Conservation (phyloP, 371 early-diverging fungal species). For the Rhizopus delemar region DNA sequence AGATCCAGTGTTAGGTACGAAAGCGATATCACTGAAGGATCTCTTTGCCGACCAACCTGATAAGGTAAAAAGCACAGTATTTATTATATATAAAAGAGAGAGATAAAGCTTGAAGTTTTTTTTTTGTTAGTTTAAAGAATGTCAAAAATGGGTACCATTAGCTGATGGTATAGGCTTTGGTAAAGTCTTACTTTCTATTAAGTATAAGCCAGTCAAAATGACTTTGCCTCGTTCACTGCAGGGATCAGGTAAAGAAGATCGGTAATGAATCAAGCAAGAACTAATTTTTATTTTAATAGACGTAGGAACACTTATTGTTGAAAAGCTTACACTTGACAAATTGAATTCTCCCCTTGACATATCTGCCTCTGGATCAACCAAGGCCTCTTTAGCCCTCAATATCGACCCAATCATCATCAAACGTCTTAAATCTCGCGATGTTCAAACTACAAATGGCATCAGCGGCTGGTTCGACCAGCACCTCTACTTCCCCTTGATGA, state of each 20-base stretch:
- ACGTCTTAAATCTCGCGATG: conserved; percentile 29
- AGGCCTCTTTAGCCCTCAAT: conserved; percentile 33
- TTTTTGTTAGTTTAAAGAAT: conserved; percentile 36
- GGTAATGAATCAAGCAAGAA: not conserved
- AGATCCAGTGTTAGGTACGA: conserved; percentile 42
- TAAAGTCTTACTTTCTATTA: conserved; percentile 40
- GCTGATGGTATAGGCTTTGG: conserved; percentile 44
- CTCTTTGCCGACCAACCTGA: conserved; percentile 30
- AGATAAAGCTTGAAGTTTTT: not conserved
- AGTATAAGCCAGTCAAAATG: conserved; percentile 46
- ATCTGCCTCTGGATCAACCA: conserved; percentile 5
- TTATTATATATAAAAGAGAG: not conserved
- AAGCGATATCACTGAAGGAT: conserved; percentile 22
- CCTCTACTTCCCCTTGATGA: conserved; percentile 39
- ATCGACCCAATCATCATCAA: conserved; percentile 37
- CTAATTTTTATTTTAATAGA: conserved; percentile 12
- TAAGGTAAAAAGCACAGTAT: conserved; percentile 7
- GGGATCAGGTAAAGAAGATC: conserved; percentile 26
- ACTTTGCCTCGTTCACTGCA: conserved; percentile 32
- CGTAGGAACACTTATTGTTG: conserved; percentile 44
- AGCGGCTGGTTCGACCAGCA: conserved; percentile 28
- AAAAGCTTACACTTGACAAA: conserved; percentile 17
- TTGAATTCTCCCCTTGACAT: not conserved
- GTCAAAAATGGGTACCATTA: conserved; percentile 39
- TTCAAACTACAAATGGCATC: not conserved